Evolutionary conservation across 495 filamentous ascomycete species (phyloP).

Genomic region (Poronia punctata): DNA sequence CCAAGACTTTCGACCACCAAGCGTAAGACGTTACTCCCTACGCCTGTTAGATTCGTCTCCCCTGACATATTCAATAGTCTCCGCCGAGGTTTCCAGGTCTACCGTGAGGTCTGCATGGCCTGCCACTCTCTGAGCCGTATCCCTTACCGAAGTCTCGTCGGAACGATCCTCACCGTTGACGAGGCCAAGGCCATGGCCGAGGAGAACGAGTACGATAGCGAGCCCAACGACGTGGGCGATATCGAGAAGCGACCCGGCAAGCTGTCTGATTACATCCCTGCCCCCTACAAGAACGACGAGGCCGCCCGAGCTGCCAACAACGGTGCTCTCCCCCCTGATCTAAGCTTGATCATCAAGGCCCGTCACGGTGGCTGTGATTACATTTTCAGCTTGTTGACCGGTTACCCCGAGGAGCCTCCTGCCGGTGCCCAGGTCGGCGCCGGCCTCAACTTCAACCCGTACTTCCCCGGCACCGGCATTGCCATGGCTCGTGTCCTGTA

Average conservation of each 20-base stretch:
- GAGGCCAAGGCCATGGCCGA: conserved; percentile 96
- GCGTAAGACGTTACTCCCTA: conserved; percentile 54
- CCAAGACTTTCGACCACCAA: conserved; percentile 94
- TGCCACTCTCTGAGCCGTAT: conserved; percentile 96
- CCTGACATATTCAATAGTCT: conserved; percentile 51
- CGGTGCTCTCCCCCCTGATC: conserved; percentile 94
- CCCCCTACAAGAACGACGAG: conserved; percentile 97
- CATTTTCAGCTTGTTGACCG: conserved; percentile 94
- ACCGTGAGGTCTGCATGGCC: conserved; percentile 94
- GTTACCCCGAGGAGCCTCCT: conserved; percentile 94
- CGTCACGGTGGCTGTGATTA: conserved; percentile 98
- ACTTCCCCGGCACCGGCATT: conserved; percentile 98
- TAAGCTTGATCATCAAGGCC: conserved; percentile 95
- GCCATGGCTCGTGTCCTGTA: conserved; percentile 98
- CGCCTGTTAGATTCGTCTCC: not conserved
- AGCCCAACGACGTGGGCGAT: conserved; percentile 96
- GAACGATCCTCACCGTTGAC: conserved; percentile 86
- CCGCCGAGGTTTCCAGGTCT: conserved; percentile 99
- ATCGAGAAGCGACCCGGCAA: conserved; percentile 98
- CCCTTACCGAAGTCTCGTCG: conserved; percentile 89
- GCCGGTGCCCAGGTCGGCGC: conserved; percentile 72
- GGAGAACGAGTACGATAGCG: conserved; percentile 96
- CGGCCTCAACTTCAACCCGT: conserved; percentile 99
- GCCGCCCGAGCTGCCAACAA: conserved; percentile 97
- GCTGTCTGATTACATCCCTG: conserved; percentile 92